These are phyloP conservation scores for Globisporangium echinulatum DNA, from an alignment of 352 stramenopile species.

Conservation along the genomic window DNA sequence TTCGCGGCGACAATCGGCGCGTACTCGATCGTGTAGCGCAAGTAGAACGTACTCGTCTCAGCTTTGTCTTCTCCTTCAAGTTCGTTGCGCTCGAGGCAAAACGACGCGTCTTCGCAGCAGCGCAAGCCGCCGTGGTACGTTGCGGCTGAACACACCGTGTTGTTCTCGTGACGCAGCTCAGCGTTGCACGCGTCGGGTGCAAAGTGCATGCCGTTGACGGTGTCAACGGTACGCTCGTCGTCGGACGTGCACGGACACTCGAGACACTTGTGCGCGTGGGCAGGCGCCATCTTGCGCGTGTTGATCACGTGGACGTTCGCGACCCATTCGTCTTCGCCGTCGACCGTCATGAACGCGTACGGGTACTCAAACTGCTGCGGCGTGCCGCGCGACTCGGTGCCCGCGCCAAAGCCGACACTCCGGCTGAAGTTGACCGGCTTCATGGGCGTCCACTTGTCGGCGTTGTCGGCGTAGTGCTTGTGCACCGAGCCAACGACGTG, in stretches of 20 bases:
- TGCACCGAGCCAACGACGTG: constrained; percentile 74
- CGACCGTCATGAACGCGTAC: constrained; percentile 75
- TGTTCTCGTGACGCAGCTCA: constrained; percentile 58
- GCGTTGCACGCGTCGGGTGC: constrained; percentile 42
- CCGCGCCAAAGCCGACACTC: constrained; percentile 71
- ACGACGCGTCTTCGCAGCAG: constrained; percentile 69
- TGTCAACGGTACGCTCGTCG: constrained; percentile 38
- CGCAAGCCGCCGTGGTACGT: constrained; percentile 67
- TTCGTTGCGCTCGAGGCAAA: constrained; percentile 58
- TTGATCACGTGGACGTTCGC: constrained; percentile 84
- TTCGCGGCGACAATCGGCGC: constrained; percentile 45
- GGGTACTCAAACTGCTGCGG: constrained; percentile 75
- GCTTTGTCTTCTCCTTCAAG: constrained; percentile 17
- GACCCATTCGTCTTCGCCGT: constrained; percentile 72
- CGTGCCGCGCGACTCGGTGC: constrained; percentile 71
- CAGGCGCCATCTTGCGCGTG: constrained; percentile 44
- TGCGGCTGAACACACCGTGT: constrained; percentile 50
- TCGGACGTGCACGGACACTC: constrained; percentile 74
- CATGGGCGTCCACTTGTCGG: constrained; percentile 57
- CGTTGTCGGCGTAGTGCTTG: constrained; percentile 45
- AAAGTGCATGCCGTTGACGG: constrained; percentile 54
- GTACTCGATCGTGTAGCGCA: constrained; percentile 79
- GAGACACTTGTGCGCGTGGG: constrained; percentile 51
- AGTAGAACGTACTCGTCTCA: constrained; percentile 43
- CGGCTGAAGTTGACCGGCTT: constrained; percentile 66